Conservation (phyloP, 805 yeast genomes). For the Metschnikowia santaceciliae region DNA sequence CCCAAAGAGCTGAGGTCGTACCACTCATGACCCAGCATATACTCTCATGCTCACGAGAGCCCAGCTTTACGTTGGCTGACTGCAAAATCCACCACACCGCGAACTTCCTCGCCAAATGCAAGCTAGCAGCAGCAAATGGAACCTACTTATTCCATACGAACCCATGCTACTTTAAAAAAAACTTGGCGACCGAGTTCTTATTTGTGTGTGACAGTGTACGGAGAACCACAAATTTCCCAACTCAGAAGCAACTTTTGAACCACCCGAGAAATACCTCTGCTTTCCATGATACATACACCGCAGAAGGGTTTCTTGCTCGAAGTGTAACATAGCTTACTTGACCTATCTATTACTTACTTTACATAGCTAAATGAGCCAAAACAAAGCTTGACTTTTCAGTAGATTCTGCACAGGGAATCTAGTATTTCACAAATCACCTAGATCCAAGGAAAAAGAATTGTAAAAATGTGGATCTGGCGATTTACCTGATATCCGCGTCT, state of each 20-base stretch:
- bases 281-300: not conserved
- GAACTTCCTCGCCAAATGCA: not conserved
- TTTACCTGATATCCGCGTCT: not conserved
- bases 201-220: not conserved
- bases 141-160: not conserved
- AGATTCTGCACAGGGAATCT: not conserved
- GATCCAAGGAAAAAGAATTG: not conserved
- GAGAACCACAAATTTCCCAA: not conserved
- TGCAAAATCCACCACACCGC: not conserved
- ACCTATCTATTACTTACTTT: not conserved
- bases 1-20: not conserved
- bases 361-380: not conserved
- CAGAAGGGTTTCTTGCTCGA: not conserved
- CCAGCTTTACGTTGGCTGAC: not conserved
- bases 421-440: not conserved
- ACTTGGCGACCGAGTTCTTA: not conserved
- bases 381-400: not conserved
- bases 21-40: not conserved
- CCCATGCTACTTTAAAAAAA: not conserved
- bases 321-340: not conserved
- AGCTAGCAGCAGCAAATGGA: not conserved
- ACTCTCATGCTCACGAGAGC: not conserved
- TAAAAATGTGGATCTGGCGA: not conserved
- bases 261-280: not conserved
- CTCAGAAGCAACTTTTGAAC: not conserved